Percentiles rank a stretch among this genome's conserved stretches.
These are phyloP conservation scores for Meyerozyma carpophila DNA, from an alignment of 1,139 yeast species.

Conservation along the genomic window DNA sequence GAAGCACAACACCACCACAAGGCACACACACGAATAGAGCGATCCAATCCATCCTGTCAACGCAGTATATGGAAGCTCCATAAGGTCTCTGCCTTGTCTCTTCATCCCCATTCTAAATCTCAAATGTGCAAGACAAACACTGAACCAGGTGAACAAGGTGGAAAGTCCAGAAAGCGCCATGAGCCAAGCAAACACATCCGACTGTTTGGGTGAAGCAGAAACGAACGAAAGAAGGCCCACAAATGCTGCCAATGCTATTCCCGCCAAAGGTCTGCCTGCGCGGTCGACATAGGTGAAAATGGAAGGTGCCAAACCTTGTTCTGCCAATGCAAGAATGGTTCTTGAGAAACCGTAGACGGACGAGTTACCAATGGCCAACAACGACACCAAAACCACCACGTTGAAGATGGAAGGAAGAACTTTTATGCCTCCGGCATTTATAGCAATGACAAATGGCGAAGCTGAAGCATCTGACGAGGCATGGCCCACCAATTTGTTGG, in stretches of 20 bases:
- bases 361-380: constrained; percentile 40
- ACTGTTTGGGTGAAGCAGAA: constrained; percentile 33
- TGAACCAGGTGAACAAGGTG: constrained; percentile 38
- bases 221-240: constrained; percentile 38
- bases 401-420: constrained; percentile 41
- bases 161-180: constrained; percentile 38
- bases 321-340: constrained; percentile 35
- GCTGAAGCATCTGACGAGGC: constrained; percentile 23
- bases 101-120: constrained; percentile 35
- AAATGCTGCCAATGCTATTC: constrained; percentile 26
- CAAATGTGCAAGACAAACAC: constrained; percentile 32
- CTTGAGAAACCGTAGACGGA: constrained; percentile 43
- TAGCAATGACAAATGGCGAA: constrained; percentile 58
- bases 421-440: constrained; percentile 45
- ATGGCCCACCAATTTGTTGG: not conserved
- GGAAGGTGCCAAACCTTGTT: constrained; percentile 37
- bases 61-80: constrained; percentile 34
- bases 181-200: constrained; percentile 36
- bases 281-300: constrained; percentile 33
- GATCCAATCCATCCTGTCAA: constrained; percentile 36
- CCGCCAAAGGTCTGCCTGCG: constrained; percentile 38
- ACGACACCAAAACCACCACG: constrained; percentile 36
- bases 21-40: constrained; percentile 25
- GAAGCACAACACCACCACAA: constrained; percentile 28
- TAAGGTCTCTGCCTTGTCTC: constrained; percentile 22